Conservation (phyloP, 768 basidiomycete genomes). For the Cubamyces lactineus region DNA sequence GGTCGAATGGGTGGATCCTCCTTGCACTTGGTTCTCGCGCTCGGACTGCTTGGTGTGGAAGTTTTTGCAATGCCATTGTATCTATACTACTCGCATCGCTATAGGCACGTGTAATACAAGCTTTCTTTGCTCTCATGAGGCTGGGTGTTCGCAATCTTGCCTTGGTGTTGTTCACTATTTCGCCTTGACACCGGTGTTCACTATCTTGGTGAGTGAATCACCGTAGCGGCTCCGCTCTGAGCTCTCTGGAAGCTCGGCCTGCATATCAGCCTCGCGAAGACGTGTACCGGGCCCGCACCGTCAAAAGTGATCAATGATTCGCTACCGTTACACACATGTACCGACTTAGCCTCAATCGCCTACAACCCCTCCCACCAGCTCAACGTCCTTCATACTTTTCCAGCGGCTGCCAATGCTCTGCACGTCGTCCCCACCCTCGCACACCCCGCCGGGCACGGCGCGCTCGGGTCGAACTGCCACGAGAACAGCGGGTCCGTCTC, state of each 20-base stretch:
- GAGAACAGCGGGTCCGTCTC: conserved; percentile 22
- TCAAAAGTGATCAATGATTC: too few relatives aligned
- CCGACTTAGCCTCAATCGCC: too few relatives aligned
- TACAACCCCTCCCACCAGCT: too few relatives aligned
- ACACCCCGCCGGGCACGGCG: conserved; percentile 20
- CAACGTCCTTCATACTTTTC: too few relatives aligned
- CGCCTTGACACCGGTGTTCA: too few relatives aligned
- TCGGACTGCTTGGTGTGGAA: conserved; percentile 21
- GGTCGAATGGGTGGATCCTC: conserved; percentile 1
- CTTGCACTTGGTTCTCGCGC: conserved; percentile 5
- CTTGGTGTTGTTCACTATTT: too few relatives aligned
- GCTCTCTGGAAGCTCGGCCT: too few relatives aligned
- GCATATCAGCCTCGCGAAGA: too few relatives aligned
- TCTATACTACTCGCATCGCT: conserved; percentile 18
- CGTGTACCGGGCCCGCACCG: too few relatives aligned
- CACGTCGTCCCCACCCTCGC: conserved; percentile 2
- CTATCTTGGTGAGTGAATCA: too few relatives aligned
- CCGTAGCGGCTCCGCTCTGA: too few relatives aligned
- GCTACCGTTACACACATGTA: too few relatives aligned
- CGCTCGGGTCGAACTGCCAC: conserved; percentile 21
- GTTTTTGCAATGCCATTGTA: conserved; percentile 19
- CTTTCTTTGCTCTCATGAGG: background rate
- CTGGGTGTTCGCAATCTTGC: background rate
- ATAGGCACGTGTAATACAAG: conserved; percentile 22
- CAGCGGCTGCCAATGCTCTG: background rate